Evolutionary conservation across 805 yeast species (phyloP).

Genomic region (Spencermartinsiella europaea): DNA sequence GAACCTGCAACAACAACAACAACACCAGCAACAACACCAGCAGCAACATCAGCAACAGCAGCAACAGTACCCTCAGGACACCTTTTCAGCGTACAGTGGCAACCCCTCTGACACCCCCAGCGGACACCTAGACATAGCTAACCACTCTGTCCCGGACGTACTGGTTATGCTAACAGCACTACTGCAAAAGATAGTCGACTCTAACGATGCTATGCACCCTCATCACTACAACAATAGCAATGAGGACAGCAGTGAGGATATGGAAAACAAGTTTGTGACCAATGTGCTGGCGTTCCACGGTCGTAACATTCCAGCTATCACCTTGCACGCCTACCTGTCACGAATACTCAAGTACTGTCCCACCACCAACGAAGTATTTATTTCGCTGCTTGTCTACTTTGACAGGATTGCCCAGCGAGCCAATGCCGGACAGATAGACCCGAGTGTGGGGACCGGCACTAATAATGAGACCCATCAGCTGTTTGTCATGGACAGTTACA

Average conservation of each 20-base stretch:
- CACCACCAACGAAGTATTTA: slow-evolving; percentile 93
- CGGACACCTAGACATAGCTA: slow-evolving; percentile 58
- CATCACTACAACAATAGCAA: slow-evolving; percentile 47
- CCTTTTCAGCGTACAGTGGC: neutral
- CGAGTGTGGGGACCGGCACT: neutral
- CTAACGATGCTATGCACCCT: slow-evolving; percentile 80
- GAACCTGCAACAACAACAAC: slow-evolving; percentile 6
- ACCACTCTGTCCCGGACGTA: slow-evolving; percentile 75
- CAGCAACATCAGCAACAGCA: slow-evolving; percentile 14
- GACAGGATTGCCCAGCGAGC: slow-evolving; percentile 89
- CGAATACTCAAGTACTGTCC: slow-evolving; percentile 96
- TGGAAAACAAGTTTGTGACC: slow-evolving; percentile 24
- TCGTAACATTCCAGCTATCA: slow-evolving; percentile 92
- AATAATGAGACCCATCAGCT: slow-evolving; percentile 39
- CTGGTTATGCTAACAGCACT: slow-evolving; percentile 81
- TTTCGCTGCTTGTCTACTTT: slow-evolving; percentile 84
- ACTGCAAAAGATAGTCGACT: slow-evolving; percentile 79
- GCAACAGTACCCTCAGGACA: slow-evolving; percentile 1
- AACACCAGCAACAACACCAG: slow-evolving; percentile 12
- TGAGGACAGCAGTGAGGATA: slow-evolving; percentile 24
- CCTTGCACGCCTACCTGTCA: slow-evolving; percentile 80
- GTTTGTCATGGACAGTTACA: slow-evolving; percentile 93
- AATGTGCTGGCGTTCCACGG: slow-evolving; percentile 87
- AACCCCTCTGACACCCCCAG: neutral
- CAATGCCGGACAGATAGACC: slow-evolving; percentile 33